Evolutionary conservation across 805 yeast genomes (phyloP).

Genomic region (Maudiozyma barnettii): DNA sequence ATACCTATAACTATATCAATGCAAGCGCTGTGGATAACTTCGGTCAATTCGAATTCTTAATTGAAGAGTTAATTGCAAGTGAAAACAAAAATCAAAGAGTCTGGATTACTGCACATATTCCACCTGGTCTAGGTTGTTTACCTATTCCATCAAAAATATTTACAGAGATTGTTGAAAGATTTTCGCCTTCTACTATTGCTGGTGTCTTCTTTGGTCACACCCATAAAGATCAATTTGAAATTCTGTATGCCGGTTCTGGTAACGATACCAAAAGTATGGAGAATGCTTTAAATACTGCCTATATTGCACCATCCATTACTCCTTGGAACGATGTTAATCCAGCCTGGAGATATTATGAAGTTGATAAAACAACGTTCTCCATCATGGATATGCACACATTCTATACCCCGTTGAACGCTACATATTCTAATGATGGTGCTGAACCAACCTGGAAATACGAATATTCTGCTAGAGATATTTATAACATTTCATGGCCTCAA

Average conservation of each 20-base stretch:
- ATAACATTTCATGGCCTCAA: neutral
- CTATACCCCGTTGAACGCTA: neutral
- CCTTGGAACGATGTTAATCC: neutral
- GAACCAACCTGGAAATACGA: neutral
- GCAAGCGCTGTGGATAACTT: neutral
- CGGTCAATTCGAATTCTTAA: neutral
- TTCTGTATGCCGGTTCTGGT: neutral
- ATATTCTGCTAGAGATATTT: neutral
- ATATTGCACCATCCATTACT: neutral
- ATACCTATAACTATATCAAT: neutral
- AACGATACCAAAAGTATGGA: neutral
- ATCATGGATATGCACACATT: neutral
- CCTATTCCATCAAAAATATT: neutral
- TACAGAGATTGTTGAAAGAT: neutral
- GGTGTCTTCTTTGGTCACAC: neutral
- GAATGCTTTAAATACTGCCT: neutral
- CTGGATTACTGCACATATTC: neutral
- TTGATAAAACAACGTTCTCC: neutral
- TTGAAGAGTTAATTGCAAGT: neutral
- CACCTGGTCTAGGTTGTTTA: neutral
- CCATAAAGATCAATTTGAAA: neutral
- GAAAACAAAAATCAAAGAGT: neutral
- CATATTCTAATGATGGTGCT: neutral
- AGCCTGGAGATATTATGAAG: neutral
- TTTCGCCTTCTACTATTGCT: neutral